Evolutionary conservation across 2,329 filamentous ascomycete genomes (phyloP), one percentile per base, ranked within the genome.

Genomic region (Beauveria sp.): DNA sequence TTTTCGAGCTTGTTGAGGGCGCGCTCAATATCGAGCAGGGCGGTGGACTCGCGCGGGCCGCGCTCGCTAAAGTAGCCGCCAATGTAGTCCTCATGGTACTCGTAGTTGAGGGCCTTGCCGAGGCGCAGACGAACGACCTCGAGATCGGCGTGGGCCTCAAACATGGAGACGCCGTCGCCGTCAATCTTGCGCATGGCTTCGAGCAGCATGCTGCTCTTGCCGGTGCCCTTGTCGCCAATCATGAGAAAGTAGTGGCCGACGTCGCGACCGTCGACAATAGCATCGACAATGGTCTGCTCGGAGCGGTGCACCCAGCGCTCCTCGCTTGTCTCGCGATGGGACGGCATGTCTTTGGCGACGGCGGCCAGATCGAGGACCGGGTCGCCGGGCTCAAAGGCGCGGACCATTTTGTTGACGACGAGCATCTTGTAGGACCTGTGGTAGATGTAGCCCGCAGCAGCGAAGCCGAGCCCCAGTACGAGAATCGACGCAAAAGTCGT

Each of bases 1-100:
- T 99, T 99, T 71, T 99, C 95, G 12, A 99, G 78, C 75, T 99
- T 99, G 80, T 99, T 99, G 72, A 99, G 88, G 0, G 95, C 95
- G 30, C 95, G 86, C 72, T 99, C 95, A 65, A 99, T 97, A 71
- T 99, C 95, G 1, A 99, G 81, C 40, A 99, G 79, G 5, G 95
- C 92, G 0, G 91, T 96, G 3, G 91, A 93, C 69, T 99, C 95
- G 49, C 95, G 85, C 0, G 95, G 95, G 0, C 95, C 95, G 34
- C 90, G 86, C 70, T 99, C 96, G 63, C 90, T 96, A 74, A 99
- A 99, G 63, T 99, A 89, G 6, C 90, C 91, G 50, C 95, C 95
- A 64, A 99, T 97, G 70, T 96, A 97, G 77, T 99, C 95, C 76
- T 98, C 95, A 71, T 98, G 91, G 69, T 90, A 99, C 71, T 99